A percentile compares a stretch with the other conserved stretches of the same genome.
These are phyloP conservation scores for Fomitopsis palustris DNA, from an alignment of 1,284 basidiomycete species.

Conservation along the genomic window DNA sequence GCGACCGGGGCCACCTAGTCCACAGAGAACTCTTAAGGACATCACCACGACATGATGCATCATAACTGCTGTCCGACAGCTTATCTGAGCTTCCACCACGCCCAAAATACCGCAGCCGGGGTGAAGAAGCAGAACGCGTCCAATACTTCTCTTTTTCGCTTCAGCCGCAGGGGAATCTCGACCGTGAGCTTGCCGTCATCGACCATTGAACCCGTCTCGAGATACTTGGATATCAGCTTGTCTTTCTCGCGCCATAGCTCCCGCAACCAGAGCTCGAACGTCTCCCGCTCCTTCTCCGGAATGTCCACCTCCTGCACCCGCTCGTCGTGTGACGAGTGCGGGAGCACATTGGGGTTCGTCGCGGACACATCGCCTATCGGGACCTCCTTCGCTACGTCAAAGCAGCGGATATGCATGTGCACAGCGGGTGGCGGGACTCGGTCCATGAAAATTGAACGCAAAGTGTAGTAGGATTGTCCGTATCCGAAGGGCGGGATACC, in stretches of 20 bases:
- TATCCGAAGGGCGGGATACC: conserved; percentile 69
- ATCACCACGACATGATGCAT: neutral
- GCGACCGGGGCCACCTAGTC: neutral
- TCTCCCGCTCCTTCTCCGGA: conserved; percentile 60
- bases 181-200: conserved; percentile 28
- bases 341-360: conserved; percentile 31
- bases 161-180: conserved; percentile 59
- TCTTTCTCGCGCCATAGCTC: conserved; percentile 87
- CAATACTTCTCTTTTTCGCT: conserved; percentile 48
- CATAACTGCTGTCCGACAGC: neutral
- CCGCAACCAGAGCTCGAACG: conserved; percentile 84
- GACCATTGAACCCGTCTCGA: conserved; percentile 42
- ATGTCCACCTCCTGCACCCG: conserved; percentile 53
- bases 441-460: conserved; percentile 85
- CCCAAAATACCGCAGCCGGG: conserved; percentile 52
- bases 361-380: conserved; percentile 60
- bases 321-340: conserved; percentile 28
- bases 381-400: conserved; percentile 61
- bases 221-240: conserved; percentile 61
- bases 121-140: conserved; percentile 70
- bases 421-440: conserved; percentile 82
- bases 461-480: conserved; percentile 84
- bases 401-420: conserved; percentile 82
- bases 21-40: neutral
- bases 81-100: conserved; percentile 38